Base-by-base conservation (phyloP, 148 eudicot species). In the Vaccinium darrowii region DNA sequence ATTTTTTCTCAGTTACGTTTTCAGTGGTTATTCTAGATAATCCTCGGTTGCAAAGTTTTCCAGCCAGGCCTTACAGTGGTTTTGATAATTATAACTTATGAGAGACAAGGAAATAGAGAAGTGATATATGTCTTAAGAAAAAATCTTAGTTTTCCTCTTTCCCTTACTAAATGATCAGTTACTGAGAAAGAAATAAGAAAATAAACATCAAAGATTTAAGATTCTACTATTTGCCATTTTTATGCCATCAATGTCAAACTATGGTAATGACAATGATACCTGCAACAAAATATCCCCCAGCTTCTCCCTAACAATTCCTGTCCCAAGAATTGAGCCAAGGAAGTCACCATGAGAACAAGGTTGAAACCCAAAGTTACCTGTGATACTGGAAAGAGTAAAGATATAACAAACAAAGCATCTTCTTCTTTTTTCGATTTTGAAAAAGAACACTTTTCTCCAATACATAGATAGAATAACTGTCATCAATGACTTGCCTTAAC, bases 311-410 rank as follows among this genome's bases (percentile, higher is more conserved):
- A 92, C 91, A 76, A 95, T 95, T 76, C 99, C 99, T 27, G 98
- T 93, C 73, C 95, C 96, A 83, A 96, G 92, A 81, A 96, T 88
- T 86, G 99, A 87, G 78, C 99, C 99, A 77, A 96, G 98, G 90
- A 96, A 93, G 87, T 93, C 99, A 81, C 99, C 95, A 86, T 95
- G 99, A 85, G 94, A 87, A 87, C 92, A 91, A 76, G 97, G 91
- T 87, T 93, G 94, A 89, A 92, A 96, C 39, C 88, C 89, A 63
- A 96, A 96, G 84, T 93, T 95, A 58, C 99, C 99, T 84, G 95
- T 87, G 87, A 96, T 91, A 88, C 99, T 96, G 91, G 87, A 87
- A 77, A 85, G 58, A 84, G 88, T 79, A 91, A 82, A 77, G 81
- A 79, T 16, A 84, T 84, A 79, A 73, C 25, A 80, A 78, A 65